A percentile compares a stretch with the other conserved stretches of the same genome.
Conservation (phyloP, 768 basidiomycete species). For the Naganishia vishniacii region DNA sequence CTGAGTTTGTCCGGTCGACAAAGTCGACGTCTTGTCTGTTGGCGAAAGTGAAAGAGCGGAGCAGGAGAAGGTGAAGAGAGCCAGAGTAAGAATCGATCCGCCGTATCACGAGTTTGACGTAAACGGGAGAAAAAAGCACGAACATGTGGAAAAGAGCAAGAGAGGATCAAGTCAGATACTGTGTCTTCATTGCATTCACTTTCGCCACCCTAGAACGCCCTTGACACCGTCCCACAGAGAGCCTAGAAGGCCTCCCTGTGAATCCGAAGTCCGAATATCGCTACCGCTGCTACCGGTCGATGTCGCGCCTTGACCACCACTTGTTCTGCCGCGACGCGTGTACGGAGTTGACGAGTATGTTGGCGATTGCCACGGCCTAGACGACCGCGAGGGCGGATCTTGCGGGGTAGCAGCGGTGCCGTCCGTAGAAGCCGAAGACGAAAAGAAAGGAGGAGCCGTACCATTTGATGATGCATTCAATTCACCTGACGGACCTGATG, state of each 20-base stretch:
- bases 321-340: background rate
- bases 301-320: background rate
- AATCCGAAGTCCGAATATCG: background rate
- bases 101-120: background rate
- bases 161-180: slow-evolving; percentile 13
- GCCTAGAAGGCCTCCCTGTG: background rate
- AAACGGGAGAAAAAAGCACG: slow-evolving; percentile 1
- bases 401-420: background rate
- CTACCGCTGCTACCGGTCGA: background rate
- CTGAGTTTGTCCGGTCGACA: background rate
- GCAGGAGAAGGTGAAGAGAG: background rate
- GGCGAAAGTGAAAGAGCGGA: background rate
- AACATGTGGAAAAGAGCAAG: slow-evolving; percentile 15
- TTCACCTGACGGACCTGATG: background rate
- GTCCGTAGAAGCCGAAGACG: slow-evolving; percentile 9
- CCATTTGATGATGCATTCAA: slow-evolving; percentile 19
- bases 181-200: background rate
- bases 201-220: slow-evolving; percentile 7
- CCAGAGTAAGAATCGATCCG: slow-evolving; percentile 8
- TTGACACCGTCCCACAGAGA: slow-evolving; percentile 15
- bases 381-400: slow-evolving; percentile 5
- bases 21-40: background rate
- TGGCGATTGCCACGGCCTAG: background rate
- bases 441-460: slow-evolving; percentile 22
- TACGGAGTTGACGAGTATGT: slow-evolving; percentile 14